phyloP scores from a whole-genome alignment of 2,329 filamentous ascomycete genomes.

The Diplodia seriata region DNA sequence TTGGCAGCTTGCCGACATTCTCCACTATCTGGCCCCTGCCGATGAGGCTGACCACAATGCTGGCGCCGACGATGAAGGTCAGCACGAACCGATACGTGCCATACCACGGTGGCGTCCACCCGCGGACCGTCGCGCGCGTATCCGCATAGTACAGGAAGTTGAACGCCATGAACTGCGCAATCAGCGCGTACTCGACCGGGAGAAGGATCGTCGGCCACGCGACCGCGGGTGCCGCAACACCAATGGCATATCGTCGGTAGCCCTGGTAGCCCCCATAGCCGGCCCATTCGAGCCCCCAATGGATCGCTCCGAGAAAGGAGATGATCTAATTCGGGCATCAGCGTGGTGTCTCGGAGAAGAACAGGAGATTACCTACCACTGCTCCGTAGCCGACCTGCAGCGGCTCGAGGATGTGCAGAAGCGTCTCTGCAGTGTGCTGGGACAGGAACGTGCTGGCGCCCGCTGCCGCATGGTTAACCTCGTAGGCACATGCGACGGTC shows the following conservation, averaged over 20 bases:
- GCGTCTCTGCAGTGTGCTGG: constrained; percentile 72
- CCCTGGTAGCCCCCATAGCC: constrained; percentile 71
- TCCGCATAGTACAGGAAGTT: constrained; percentile 86
- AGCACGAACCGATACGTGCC: constrained; percentile 88
- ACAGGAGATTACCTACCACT: constrained; percentile 63
- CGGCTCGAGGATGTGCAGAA: constrained; percentile 80
- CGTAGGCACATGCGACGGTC: constrained; percentile 82
- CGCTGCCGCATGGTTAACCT: constrained; percentile 71
- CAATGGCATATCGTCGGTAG: constrained; percentile 82
- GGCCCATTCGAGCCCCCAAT: constrained; percentile 91
- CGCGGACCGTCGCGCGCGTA: constrained; percentile 71
- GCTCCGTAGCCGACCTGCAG: constrained; percentile 91
- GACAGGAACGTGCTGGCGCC: constrained; percentile 71
- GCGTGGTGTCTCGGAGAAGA: constrained; percentile 4
- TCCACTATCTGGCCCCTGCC: constrained; percentile 79
- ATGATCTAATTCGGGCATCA: constrained; percentile 67
- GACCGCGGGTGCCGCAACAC: constrained; percentile 77
- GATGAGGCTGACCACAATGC: constrained; percentile 81
- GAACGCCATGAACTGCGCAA: constrained; percentile 85
- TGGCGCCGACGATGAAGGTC: constrained; percentile 84
- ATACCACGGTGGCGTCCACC: constrained; percentile 88
- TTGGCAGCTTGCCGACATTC: constrained; percentile 55
- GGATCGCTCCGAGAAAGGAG: constrained; percentile 90
- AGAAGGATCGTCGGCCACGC: constrained; percentile 91
- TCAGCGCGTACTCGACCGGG: constrained; percentile 83